Evolutionary conservation across 2,329 filamentous ascomycete genomes (phyloP).

Genomic region (Cordyceps javanica): DNA sequence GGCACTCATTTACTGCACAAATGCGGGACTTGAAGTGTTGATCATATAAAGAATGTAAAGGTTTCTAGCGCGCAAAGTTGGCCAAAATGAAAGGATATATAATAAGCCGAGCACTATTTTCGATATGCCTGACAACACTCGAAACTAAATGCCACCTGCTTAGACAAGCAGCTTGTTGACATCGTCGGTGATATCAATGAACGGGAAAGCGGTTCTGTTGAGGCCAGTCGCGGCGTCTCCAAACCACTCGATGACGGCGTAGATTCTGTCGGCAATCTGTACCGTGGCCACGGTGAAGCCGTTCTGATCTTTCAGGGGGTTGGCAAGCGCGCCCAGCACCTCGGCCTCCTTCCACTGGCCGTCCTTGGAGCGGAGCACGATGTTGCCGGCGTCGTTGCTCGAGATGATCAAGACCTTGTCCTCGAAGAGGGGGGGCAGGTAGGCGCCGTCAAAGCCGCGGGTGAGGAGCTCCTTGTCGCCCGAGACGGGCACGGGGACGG

Average conservation of each 20-base stretch:
- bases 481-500: neutral
- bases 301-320: constrained; percentile 11
- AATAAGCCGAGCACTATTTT: neutral
- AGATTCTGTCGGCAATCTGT: constrained; percentile 11
- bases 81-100: no score
- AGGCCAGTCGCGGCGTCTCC: neutral
- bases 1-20: no score
- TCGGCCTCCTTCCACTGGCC: constrained; percentile 28
- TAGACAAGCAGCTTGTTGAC: neutral
- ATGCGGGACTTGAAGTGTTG: neutral
- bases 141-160: neutral
- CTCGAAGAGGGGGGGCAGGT: constrained; percentile 27
- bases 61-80: neutral
- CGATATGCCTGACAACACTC: no score
- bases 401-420: constrained; percentile 29
- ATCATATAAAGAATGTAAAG: neutral
- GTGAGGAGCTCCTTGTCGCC: neutral
- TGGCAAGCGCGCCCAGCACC: constrained; percentile 27
- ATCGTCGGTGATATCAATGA: constrained; percentile 1
- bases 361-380: constrained; percentile 31
- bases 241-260: neutral
- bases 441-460: constrained; percentile 23
- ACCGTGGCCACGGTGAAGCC: constrained; percentile 15
- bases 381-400: constrained; percentile 25
- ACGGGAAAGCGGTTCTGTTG: neutral